Evolutionary conservation across 768 basidiomycete genomes (phyloP), one percentile per base, ranked within the genome.

Genomic region (Boletus reticulatus): DNA sequence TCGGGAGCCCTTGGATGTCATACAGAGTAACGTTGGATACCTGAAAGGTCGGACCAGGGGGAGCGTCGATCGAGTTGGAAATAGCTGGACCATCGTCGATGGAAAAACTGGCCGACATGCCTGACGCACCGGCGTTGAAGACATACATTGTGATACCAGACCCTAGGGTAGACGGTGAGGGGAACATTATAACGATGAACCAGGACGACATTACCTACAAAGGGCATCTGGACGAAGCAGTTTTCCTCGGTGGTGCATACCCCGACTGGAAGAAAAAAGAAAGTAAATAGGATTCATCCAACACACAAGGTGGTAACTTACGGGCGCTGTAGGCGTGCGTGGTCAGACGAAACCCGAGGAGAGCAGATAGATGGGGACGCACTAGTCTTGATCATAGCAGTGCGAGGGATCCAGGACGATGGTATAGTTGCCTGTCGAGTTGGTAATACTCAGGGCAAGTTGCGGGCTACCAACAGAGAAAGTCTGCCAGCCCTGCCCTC

Each of bases 81-180:
- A 47, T 36, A 6, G 56, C 43, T 32, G 53, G 3, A 16, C 54
- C 48, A 20, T 52, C 53, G 13, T 68, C 63, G 38, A 68, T 29
- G 12, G 60, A 52, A 55, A 65, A 67, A 44, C 54, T 65, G 50
- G 62, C 67, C 11, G 60, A 47, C 50, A 61, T 62, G 49, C 68
- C 68, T 7, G 58, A 42, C 0, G 22, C 0, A 1, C 67, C 68
- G 5, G 65, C 65, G 8, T 43, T 62, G 31, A 53, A 65, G 24
- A 70, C 63, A 42, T 67, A 70, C 52, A 70, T 62, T 32, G 60
- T 53, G 47, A 68, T 67, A 12, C 67, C 68, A 0, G 67, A 65
- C 22, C 68, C 67, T 67, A 9, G 17, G 32, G 43, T 38, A 13
- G 17, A 41, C 0, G 20, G 10, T 62, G 22, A 55, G 20, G 29